Evolutionary conservation across 2,329 filamentous ascomycete genomes (phyloP).

Genomic region (Erysiphe pulchra): DNA sequence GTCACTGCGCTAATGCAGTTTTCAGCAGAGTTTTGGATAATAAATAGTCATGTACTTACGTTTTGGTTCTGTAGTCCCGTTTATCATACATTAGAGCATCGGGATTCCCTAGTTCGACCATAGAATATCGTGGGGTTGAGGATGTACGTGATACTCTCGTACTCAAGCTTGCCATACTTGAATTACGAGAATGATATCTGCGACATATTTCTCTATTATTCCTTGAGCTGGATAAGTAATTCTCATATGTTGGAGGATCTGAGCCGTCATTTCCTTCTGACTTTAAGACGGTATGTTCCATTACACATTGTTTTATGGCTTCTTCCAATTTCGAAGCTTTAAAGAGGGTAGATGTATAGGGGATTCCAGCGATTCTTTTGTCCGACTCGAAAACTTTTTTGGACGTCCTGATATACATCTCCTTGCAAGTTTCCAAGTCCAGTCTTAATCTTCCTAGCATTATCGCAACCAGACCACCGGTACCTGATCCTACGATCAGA

Average conservation of each 20-base stretch:
- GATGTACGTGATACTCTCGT: conserved; percentile 32
- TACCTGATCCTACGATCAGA: conserved; percentile 84
- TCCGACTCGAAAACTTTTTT: conserved; percentile 90
- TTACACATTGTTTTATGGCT: conserved; percentile 69
- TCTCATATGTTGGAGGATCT: conserved; percentile 5
- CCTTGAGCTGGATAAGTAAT: conserved; percentile 14
- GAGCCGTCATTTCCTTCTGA: conserved; percentile 54
- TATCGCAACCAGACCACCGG: conserved; percentile 84
- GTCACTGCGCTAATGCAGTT: conserved; percentile 49
- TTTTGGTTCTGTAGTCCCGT: conserved; percentile 67
- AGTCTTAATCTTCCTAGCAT: conserved; percentile 83
- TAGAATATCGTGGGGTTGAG: conserved; percentile 23
- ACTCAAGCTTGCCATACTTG: conserved; percentile 62
- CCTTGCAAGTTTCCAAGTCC: conserved; percentile 89
- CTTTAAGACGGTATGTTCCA: conserved; percentile 58
- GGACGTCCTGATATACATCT: conserved; percentile 87
- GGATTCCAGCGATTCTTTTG: conserved; percentile 90
- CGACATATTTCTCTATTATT: conserved; percentile 18
- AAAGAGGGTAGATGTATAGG: conserved; percentile 81
- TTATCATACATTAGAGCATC: conserved; percentile 74
- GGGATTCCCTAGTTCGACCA: conserved; percentile 47
- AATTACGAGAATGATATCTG: conserved; percentile 45
- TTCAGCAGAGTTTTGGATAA: conserved; percentile 4
- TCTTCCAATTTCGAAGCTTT: conserved; percentile 92
- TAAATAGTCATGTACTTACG: conserved; percentile 28